Evolutionary conservation across 2,329 filamentous ascomycete genomes (phyloP), one percentile per base, ranked within the genome.

Genomic region (Penicillium sp.): DNA sequence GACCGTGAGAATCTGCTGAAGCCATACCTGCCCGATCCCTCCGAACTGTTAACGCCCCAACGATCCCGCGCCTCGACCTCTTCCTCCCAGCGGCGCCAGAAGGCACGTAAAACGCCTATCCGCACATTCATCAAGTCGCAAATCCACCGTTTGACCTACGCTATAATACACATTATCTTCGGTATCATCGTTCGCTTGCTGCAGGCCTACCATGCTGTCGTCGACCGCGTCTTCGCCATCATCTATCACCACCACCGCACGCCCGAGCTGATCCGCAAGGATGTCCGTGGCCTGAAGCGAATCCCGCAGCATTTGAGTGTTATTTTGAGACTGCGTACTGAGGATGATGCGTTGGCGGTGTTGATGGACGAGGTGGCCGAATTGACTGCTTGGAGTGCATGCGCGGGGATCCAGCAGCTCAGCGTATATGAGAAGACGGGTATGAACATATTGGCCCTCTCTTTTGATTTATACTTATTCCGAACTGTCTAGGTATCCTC

Each of bases 201-300:
- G 47, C 84, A 89, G 64, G 81, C 82, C 45, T 93, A 89, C 72
- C 85, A 91, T 66, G 80, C 85, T 7, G 77, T 95, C 40, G 76
- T 82, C 57, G 86, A 93, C 66, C 84, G 87, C 49, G 74, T 91
- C 54, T 80, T 89, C 43, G 87, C 88, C 8, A 79, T 97, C 51
- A 76, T 95, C 44, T 90, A 91, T 68, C 93, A 98, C 73, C 94
- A 98, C 72, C 93, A 98, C 69, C 87, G 88, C 42, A 95, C 91
- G 0, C 93, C 93, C 6, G 88, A 95, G 65, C 82, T 95, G 64
- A 95, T 98, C 58, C 83, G 85, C 62, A 84, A 86, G 61, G 93
- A 98, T 71, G 85, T 97, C 22, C 82, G 82, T 66, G 77, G 78
- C 8, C 70, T 98, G 47, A 78, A 76, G 47, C 82, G 85, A 59